Evolutionary conservation across 164 flowering plant species (phyloP).

Genomic region (Santalum album): DNA sequence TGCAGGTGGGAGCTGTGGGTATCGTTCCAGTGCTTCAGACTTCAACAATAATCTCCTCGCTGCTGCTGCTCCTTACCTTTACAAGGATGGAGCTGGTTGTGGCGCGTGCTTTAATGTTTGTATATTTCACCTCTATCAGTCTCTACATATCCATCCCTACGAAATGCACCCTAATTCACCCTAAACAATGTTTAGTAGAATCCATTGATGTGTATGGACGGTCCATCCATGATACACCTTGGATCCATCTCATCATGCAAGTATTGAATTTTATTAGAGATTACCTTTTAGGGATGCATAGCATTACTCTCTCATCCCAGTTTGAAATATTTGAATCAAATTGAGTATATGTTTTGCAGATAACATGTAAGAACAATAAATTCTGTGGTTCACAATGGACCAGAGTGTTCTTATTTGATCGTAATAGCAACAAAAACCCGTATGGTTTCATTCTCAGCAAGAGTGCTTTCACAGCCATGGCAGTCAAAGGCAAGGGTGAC

Average conservation of each 20-base stretch:
- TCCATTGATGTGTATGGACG: too few species aligned
- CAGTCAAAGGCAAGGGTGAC: conserved; percentile 43
- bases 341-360: conserved; percentile 22
- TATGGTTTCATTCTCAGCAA: conserved; percentile 72
- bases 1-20: not conserved
- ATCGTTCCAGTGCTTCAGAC: not conserved
- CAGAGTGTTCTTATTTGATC: conserved; percentile 54
- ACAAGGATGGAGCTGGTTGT: not conserved
- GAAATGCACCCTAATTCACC: too few species aligned
- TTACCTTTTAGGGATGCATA: too few species aligned
- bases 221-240: too few species aligned
- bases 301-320: too few species aligned
- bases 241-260: too few species aligned
- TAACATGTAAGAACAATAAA: conserved; percentile 60
- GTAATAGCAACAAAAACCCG: conserved; percentile 38
- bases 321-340: too few species aligned
- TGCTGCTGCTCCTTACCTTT: not conserved
- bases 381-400: conserved; percentile 54
- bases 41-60: not conserved
- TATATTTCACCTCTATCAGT: not conserved
- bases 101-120: not conserved
- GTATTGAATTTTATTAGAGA: too few species aligned
- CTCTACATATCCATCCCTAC: too few species aligned
- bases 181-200: too few species aligned
- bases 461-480: conserved; percentile 65